Conservation (phyloP, 2,329 filamentous ascomycete genomes). For the Cordyceps fumosorosea region DNA sequence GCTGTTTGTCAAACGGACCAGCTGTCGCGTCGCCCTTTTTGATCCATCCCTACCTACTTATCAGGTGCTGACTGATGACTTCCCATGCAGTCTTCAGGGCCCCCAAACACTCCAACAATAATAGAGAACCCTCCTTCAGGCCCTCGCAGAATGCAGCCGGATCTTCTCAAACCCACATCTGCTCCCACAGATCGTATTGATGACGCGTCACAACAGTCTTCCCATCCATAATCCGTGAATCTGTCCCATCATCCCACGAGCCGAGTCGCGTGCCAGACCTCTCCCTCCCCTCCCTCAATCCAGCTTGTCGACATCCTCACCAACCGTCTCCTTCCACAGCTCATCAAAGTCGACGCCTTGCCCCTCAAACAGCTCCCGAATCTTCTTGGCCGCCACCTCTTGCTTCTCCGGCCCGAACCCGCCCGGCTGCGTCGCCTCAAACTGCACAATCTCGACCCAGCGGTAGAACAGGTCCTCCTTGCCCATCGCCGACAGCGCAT, state of each 20-base stretch:
- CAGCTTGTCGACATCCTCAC: slow-evolving; percentile 20
- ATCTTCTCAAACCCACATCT: neutral
- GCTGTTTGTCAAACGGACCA: neutral
- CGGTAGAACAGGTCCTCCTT: slow-evolving; percentile 88
- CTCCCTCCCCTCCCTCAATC: neutral
- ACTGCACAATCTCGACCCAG: slow-evolving; percentile 91
- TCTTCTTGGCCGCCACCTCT: slow-evolving; percentile 63
- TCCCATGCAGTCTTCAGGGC: too few relatives aligned
- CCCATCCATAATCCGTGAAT: neutral
- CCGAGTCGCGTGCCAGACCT: neutral
- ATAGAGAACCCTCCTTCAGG: too few relatives aligned
- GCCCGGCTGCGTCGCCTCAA: slow-evolving; percentile 70
- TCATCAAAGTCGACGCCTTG: slow-evolving; percentile 77
- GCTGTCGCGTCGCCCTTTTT: slow-evolving; percentile 1
- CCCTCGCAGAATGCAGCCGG: too few relatives aligned
- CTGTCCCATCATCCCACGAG: neutral
- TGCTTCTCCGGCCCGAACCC: slow-evolving; percentile 74
- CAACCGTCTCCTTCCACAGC: slow-evolving; percentile 63
- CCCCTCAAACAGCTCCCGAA: slow-evolving; percentile 66
- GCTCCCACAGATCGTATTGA: neutral
- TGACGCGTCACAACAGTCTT: neutral
- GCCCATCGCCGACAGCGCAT: slow-evolving; percentile 65
- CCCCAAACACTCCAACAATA: too few relatives aligned
- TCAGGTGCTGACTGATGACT: too few relatives aligned
- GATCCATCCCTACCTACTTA: neutral